Evolutionary conservation across 1,284 basidiomycete species (phyloP).

Genomic region (Cutaneotrichosporon spelunceum): DNA sequence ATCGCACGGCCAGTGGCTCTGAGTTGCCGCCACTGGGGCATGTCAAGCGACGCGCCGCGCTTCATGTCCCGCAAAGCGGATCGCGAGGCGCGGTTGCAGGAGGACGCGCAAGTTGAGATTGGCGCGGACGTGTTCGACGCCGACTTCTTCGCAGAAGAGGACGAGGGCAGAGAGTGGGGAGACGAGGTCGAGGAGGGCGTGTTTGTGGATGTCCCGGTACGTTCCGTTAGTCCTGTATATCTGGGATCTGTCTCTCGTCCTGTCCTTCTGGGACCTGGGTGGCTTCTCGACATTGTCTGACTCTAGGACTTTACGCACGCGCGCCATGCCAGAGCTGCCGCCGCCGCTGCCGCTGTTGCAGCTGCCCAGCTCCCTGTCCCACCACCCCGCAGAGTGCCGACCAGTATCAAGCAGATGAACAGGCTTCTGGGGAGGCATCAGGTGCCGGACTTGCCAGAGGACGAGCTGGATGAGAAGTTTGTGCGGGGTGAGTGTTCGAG

Average conservation of each 20-base stretch:
- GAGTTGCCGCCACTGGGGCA: slow-evolving; percentile 2
- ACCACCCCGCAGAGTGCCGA: background rate
- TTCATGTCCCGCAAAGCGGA: background rate
- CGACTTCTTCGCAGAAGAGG: background rate
- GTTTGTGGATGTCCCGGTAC: slow-evolving; percentile 15
- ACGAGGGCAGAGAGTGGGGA: slow-evolving; percentile 17
- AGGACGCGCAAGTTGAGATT: slow-evolving; percentile 12
- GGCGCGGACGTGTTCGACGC: slow-evolving; percentile 8
- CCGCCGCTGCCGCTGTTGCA: background rate
- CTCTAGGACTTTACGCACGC: background rate
- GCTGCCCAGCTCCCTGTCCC: background rate
- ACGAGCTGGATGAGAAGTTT: slow-evolving; percentile 50
- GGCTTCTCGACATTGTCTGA: background rate
- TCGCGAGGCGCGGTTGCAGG: background rate
- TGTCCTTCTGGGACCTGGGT: no score
- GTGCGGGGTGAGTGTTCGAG: slow-evolving; percentile 39
- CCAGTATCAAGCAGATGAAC: slow-evolving; percentile 43
- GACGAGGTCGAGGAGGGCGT: slow-evolving; percentile 24
- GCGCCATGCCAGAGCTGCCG: background rate
- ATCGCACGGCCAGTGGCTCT: background rate
- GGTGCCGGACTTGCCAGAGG: slow-evolving; percentile 37
- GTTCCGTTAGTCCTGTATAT: no score
- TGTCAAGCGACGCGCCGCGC: no score
- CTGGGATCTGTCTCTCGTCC: no score
- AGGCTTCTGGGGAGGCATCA: slow-evolving; percentile 32